These are phyloP conservation scores for Xanthoparmelia taractica DNA, from an alignment of 495 filamentous ascomycete species.

Conservation along the genomic window DNA sequence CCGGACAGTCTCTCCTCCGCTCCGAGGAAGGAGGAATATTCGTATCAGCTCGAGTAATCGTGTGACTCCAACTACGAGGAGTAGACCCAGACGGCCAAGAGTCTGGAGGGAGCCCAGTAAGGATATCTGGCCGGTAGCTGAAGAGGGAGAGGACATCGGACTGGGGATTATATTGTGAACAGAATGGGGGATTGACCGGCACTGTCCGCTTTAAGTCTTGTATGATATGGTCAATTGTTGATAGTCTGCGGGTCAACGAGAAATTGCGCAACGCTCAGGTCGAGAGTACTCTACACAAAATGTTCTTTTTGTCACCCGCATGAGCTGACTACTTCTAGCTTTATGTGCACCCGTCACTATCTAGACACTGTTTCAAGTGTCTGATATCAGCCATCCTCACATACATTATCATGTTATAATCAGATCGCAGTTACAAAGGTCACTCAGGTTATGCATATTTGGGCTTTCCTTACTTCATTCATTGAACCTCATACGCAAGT, in stretches of 20 bases:
- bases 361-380: background rate
- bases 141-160: constrained; percentile 27
- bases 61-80: constrained; percentile 23
- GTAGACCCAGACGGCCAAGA: constrained; percentile 32
- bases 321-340: background rate
- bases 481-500: no score
- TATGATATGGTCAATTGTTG: background rate
- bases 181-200: background rate
- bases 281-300: background rate
- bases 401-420: no score
- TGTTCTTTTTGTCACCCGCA: background rate
- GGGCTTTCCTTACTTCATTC: background rate
- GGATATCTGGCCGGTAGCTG: constrained; percentile 34
- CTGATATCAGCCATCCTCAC: background rate
- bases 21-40: constrained; percentile 29
- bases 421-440: no score
- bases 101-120: constrained; percentile 37
- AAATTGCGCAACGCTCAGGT: background rate
- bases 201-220: background rate
- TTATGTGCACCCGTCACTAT: background rate
- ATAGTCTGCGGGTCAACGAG: background rate
- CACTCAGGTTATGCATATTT: no score
- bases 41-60: constrained; percentile 14
- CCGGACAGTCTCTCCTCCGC: constrained; percentile 21
- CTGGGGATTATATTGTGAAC: constrained; percentile 17